These are phyloP conservation scores for Fusarium pseudonygamai DNA, from an alignment of 2,329 filamentous ascomycete genomes.

Conservation along the genomic window DNA sequence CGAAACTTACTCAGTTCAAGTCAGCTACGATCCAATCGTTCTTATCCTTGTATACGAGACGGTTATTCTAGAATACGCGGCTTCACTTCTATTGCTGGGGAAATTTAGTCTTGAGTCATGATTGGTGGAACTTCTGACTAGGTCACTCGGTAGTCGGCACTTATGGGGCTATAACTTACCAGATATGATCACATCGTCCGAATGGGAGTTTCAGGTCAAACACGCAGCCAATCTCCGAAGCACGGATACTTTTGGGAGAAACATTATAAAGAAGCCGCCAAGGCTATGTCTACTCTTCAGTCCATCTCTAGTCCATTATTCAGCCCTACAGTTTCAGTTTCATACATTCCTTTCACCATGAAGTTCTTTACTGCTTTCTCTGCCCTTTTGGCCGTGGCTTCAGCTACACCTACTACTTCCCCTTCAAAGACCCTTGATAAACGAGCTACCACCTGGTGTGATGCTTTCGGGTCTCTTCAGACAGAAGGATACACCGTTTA, in stretches of 20 bases:
- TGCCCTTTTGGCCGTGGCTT: conserved; percentile 42
- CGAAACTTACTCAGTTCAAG: neutral
- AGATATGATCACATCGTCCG: conserved; percentile 13
- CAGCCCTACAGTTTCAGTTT: neutral
- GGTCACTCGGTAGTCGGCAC: conserved; percentile 25
- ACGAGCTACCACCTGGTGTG: conserved; percentile 50
- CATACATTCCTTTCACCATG: conserved; percentile 23
- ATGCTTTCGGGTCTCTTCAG: conserved; percentile 49
- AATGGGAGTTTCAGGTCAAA: conserved; percentile 22
- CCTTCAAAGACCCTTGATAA: conserved; percentile 44
- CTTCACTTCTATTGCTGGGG: conserved; percentile 25
- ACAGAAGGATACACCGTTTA: conserved; percentile 59
- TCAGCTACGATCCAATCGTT: neutral
- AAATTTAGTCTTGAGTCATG: neutral
- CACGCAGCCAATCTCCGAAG: conserved; percentile 2
- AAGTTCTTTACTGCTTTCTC: conserved; percentile 39
- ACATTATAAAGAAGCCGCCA: conserved; percentile 15
- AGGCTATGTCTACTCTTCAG: neutral
- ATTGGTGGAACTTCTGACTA: conserved; percentile 21
- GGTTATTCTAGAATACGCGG: conserved; percentile 7
- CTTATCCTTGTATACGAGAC: neutral
- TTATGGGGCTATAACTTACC: conserved; percentile 19
- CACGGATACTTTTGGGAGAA: neutral
- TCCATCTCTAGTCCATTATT: neutral
- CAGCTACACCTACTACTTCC: conserved; percentile 41